Evolutionary conservation across 441 rosid genomes (phyloP).

Genomic region (Geranium incanum): DNA sequence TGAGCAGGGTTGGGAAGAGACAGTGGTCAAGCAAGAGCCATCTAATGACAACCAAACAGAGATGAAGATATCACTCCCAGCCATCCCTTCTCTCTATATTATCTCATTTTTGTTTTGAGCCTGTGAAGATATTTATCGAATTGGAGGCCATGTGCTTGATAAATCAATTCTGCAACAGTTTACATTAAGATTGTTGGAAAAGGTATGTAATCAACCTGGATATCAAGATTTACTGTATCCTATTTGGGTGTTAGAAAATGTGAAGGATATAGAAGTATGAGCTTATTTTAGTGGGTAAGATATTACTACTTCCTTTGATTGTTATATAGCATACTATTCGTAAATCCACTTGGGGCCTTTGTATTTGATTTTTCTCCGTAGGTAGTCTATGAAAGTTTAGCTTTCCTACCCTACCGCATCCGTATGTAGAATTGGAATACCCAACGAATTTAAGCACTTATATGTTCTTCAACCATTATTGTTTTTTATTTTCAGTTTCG

Average conservation of each 20-base stretch:
- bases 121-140: conserved; percentile 90
- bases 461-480: not conserved
- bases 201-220: conserved; percentile 41
- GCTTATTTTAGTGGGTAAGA: not conserved
- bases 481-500: not conserved
- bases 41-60: conserved; percentile 59
- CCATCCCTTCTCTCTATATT: conserved; percentile 86
- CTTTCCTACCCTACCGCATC: not conserved
- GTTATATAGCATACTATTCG: not conserved
- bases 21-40: conserved; percentile 77
- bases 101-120: conserved; percentile 83
- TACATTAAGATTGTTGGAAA: conserved; percentile 63
- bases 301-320: not conserved
- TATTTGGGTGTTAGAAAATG: not conserved
- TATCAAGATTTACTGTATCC: conserved; percentile 2
- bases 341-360: not conserved
- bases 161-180: conserved; percentile 75
- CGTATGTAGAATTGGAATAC: not conserved
- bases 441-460: not conserved
- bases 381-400: not conserved
- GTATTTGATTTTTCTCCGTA: not conserved
- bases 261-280: not conserved
- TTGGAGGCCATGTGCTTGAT: conserved; percentile 96
- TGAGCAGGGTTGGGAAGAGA: conserved; percentile 96
- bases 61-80: conserved; percentile 86